Base-by-base conservation (phyloP, 2,329 filamentous ascomycete species). In the Calycina herbarum region DNA sequence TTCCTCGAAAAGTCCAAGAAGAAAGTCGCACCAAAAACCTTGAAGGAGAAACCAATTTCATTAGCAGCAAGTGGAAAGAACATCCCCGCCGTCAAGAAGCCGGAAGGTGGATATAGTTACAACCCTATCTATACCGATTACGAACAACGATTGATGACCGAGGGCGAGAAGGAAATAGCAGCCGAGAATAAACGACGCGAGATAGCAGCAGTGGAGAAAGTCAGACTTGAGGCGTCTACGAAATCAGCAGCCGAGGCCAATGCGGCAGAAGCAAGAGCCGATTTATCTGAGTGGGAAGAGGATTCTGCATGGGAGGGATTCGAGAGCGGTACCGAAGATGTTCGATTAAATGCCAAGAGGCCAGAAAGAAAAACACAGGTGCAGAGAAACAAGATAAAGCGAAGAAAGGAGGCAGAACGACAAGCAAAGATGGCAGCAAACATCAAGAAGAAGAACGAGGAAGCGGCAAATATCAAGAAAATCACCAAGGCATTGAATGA, bases 271-370 rank as follows among this genome's bases (percentile, higher is more conserved):
- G 85, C 86, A 68, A 86, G 84, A 59, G 85, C 85, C 2, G 84
- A 89, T 60, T 74, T 90, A 65, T 89, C 86, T 0, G 87, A 87
- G 76, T 94, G 87, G 82, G 93, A 96, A 66, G 91, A 94, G 73
- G 94, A 97, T 75, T 95, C 91, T 58, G 93, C 92, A 15, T 97
- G 93, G 93, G 94, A 94, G 77, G 91, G 91, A 0, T 87, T 93
- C 70, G 89, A 97, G 80, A 97, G 92, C 76, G 93, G 92, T 64
- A 86, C 85, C 10, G 89, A 93, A 71, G 89, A 92, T 68, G 81
- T 85, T 75, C 79, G 74, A 35, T 69, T 88, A 62, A 88, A 86
- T 73, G 85, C 86, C 67, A 97, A 96, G 81, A 84, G 89, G 66
- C 90, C 92, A 2, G 86, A 92, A 78, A 85, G 94, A 73, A 98